phyloP scores from a whole-genome alignment of 306 rosid species.

The Castanospermum australe region DNA sequence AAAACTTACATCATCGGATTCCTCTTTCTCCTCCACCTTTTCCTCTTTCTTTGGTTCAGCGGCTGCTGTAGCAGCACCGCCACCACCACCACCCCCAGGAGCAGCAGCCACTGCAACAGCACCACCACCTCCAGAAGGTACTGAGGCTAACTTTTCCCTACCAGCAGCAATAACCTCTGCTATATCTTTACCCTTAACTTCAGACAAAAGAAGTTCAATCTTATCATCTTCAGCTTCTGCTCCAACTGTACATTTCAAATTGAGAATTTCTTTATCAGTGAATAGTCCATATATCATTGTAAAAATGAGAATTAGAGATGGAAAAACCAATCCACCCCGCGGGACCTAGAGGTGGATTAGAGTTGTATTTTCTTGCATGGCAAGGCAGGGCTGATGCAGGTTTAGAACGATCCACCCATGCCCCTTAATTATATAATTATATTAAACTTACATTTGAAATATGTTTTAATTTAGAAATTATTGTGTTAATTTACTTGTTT shows the following conservation, averaged over 20 bases:
- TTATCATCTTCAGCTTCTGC: conserved; percentile 58
- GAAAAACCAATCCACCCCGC: too few relatives aligned
- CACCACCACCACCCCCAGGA: conserved; percentile 31
- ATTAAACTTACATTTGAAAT: too few relatives aligned
- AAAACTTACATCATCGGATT: conserved; percentile 72
- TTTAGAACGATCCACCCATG: too few relatives aligned
- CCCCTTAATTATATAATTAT: too few relatives aligned
- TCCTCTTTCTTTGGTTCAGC: conserved; percentile 79
- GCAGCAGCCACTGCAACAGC: conserved; percentile 41
- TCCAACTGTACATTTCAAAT: conserved; percentile 51
- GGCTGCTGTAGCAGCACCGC: conserved; percentile 55
- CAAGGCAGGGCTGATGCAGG: too few relatives aligned
- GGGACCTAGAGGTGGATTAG: too few relatives aligned
- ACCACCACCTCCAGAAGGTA: conserved; percentile 66
- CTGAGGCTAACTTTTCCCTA: conserved; percentile 69
- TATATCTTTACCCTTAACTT: conserved; percentile 62
- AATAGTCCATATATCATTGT: not conserved
- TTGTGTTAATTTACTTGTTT: too few relatives aligned
- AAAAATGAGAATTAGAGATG: too few relatives aligned
- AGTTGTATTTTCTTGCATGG: too few relatives aligned
- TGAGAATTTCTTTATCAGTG: not conserved
- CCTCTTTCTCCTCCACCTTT: conserved; percentile 77
- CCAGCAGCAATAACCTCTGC: conserved; percentile 75
- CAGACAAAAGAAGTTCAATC: conserved; percentile 55
- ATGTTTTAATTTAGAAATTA: too few relatives aligned